Evolutionary conservation across 116 monocot species (phyloP).

Genomic region (Dioscorea cayenensis): DNA sequence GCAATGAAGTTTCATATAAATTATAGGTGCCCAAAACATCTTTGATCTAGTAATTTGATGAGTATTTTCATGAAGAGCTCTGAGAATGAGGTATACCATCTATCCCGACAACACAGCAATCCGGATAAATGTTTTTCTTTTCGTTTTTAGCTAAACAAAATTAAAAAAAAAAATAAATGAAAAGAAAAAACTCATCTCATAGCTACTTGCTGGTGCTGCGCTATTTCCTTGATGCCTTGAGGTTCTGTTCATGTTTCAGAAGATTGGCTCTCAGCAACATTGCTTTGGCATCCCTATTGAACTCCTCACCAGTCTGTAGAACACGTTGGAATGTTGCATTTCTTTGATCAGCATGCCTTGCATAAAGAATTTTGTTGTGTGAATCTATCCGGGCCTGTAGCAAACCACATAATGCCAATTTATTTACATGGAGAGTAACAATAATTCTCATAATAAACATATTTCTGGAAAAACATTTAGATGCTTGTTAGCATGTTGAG

Average conservation of each 20-base stretch:
- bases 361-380: constrained; percentile 96
- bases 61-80: too few species aligned
- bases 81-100: too few species aligned
- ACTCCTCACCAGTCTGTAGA: constrained; percentile 74
- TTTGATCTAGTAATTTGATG: too few species aligned
- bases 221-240: constrained; percentile 33
- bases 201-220: neutral
- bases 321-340: constrained; percentile 82
- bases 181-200: neutral
- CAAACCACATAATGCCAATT: neutral
- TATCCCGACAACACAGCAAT: too few species aligned
- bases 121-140: too few species aligned
- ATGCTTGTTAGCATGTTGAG: too few species aligned
- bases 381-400: constrained; percentile 93
- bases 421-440: neutral
- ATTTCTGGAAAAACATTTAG: too few species aligned
- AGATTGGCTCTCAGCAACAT: constrained; percentile 86
- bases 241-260: constrained; percentile 62
- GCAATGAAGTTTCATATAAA: too few species aligned
- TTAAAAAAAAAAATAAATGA: neutral
- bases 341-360: constrained; percentile 91
- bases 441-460: too few species aligned
- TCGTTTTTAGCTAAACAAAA: too few species aligned
- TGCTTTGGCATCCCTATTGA: constrained; percentile 69
- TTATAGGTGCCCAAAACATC: too few species aligned